These are phyloP conservation scores for Dendrobium officinale DNA, from an alignment of 106 monocot species.

Conservation along the genomic window DNA sequence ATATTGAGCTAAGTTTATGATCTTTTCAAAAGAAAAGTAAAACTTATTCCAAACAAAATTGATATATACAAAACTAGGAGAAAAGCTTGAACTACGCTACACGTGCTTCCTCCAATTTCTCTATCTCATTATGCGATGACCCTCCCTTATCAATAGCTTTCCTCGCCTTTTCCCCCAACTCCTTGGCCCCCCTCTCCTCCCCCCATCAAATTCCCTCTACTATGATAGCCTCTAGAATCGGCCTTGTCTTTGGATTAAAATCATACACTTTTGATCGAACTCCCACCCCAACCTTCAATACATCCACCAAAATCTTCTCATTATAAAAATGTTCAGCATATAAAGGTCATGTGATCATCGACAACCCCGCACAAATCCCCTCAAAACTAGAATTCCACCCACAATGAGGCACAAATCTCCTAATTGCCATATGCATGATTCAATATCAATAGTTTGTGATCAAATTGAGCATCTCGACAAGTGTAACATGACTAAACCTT, in stretches of 20 bases:
- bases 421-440: conserved; percentile 27
- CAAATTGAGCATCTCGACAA: too few species aligned
- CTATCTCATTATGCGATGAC: not conserved
- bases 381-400: conserved; percentile 67
- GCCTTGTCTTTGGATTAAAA: too few species aligned
- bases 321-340: conserved; percentile 19
- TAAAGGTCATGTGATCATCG: conserved; percentile 46
- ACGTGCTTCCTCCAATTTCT: not conserved
- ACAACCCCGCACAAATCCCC: conserved; percentile 30
- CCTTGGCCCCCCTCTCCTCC: too few species aligned
- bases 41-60: too few species aligned
- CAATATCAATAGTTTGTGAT: conserved; percentile 26
- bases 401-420: conserved; percentile 64
- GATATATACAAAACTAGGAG: too few species aligned
- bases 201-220: conserved; percentile 9
- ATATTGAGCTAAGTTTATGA: too few species aligned
- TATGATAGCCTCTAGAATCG: too few species aligned
- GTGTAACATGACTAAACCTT: too few species aligned
- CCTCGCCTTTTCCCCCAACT: not conserved
- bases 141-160: not conserved
- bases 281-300: not conserved
- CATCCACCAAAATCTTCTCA: too few species aligned
- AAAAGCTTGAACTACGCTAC: too few species aligned
- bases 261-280: too few species aligned
- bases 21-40: too few species aligned